These are phyloP conservation scores for Microcyclospora tardicrescens DNA, from an alignment of 2,329 filamentous ascomycete genomes.

Conservation along the genomic window DNA sequence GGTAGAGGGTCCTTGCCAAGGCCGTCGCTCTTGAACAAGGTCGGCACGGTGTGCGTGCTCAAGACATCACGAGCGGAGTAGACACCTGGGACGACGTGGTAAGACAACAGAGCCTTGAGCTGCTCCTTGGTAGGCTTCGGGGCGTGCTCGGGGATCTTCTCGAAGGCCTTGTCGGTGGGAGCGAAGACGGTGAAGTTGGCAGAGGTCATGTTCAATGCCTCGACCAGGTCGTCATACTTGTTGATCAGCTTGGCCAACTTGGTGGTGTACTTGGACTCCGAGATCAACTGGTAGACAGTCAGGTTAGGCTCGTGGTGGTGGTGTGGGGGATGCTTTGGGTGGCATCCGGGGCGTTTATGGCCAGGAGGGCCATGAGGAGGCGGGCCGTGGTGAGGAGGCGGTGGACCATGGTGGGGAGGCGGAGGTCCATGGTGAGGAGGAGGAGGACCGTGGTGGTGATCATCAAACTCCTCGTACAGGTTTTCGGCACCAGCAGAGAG, in stretches of 20 bases:
- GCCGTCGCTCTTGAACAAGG: slow-evolving; percentile 43
- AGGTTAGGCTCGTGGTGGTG: slow-evolving; percentile 42
- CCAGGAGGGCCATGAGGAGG: slow-evolving; percentile 19
- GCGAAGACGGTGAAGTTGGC: slow-evolving; percentile 72
- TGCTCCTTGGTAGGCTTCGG: slow-evolving; percentile 56
- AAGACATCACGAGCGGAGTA: slow-evolving; percentile 57
- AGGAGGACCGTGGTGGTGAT: slow-evolving; percentile 14
- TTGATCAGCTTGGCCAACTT: slow-evolving; percentile 65
- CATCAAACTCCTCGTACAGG: slow-evolving; percentile 23
- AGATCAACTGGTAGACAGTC: slow-evolving; percentile 71
- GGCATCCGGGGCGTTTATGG: slow-evolving; percentile 17
- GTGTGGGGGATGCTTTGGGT: slow-evolving; percentile 23
- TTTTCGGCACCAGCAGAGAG: slow-evolving; percentile 24
- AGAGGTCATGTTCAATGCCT: slow-evolving; percentile 59
- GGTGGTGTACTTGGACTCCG: slow-evolving; percentile 61
- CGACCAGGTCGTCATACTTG: slow-evolving; percentile 57
- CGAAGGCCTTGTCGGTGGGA: slow-evolving; percentile 64
- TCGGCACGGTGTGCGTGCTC: slow-evolving; percentile 60
- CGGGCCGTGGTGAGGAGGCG: slow-evolving; percentile 8
- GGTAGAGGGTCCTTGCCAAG: slow-evolving; percentile 47
- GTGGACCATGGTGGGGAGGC: slow-evolving; percentile 14
- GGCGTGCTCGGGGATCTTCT: slow-evolving; percentile 44
- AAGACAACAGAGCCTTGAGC: slow-evolving; percentile 55
- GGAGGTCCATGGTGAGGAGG: slow-evolving; percentile 5
- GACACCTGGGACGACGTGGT: slow-evolving; percentile 59